Evolutionary conservation across 2,329 filamentous ascomycete species (phyloP).

Genomic region (Fusarium coicis): DNA sequence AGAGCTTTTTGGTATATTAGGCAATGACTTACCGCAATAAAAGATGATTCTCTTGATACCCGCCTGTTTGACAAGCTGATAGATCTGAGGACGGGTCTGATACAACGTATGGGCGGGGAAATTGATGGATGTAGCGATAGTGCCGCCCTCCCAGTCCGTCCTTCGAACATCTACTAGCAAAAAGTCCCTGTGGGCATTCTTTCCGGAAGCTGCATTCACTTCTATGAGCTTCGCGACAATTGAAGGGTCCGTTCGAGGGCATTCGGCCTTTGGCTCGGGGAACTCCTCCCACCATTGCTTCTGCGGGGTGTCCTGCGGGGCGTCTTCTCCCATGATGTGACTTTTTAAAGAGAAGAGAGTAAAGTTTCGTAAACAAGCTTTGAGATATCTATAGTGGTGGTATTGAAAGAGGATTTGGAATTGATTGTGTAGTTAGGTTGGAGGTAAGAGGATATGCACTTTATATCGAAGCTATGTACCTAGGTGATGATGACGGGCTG

Average conservation of each 20-base stretch:
- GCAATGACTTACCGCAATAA: constrained; percentile 60
- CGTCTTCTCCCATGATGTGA: constrained; percentile 37
- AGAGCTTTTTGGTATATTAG: not conserved
- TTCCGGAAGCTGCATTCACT: constrained; percentile 45
- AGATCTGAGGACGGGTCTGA: constrained; percentile 58
- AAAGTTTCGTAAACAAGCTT: no score
- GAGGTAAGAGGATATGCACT: not conserved
- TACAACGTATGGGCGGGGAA: constrained; percentile 66
- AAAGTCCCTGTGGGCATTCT: constrained; percentile 49
- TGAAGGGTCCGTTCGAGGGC: constrained; percentile 51
- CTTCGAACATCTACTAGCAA: constrained; percentile 65
- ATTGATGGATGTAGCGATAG: constrained; percentile 67
- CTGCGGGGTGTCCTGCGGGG: constrained; percentile 40
- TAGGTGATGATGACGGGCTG: constrained; percentile 5
- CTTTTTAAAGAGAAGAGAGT: no score
- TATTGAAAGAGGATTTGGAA: not conserved
- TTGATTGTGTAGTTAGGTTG: not conserved
- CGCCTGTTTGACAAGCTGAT: constrained; percentile 62
- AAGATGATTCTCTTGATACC: constrained; percentile 62
- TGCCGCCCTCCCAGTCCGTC: constrained; percentile 68
- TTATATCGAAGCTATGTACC: not conserved
- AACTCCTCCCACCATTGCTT: constrained; percentile 54
- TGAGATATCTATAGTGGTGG: not conserved
- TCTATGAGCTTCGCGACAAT: constrained; percentile 57
- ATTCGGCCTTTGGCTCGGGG: constrained; percentile 55